Percentiles rank a stretch among this genome's conserved stretches.
Conservation (phyloP, 164 flowering plant genomes). For the Paratinospora sagittata region DNA sequence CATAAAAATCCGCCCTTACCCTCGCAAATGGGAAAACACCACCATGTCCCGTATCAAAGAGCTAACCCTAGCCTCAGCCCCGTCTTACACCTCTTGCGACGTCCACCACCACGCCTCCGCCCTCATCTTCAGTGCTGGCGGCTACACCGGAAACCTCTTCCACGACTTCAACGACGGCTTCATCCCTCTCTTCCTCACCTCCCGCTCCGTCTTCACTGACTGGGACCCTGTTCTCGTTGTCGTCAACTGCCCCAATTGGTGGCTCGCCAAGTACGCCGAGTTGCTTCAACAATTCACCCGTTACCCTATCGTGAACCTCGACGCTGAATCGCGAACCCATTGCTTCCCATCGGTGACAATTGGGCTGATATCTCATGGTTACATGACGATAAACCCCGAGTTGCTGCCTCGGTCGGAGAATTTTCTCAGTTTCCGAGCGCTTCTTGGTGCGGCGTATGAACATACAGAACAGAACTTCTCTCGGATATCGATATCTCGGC, state of each 20-base stretch:
- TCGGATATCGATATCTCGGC: conserved; percentile 13
- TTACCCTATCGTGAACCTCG: conserved; percentile 36
- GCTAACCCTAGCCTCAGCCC: conserved; percentile 26
- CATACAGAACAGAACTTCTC: background rate
- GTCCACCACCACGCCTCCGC: conserved; percentile 30
- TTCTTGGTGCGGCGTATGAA: conserved; percentile 27
- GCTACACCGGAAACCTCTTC: conserved; percentile 42
- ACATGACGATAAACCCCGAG: conserved; percentile 31
- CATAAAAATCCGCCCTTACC: conserved; percentile 41
- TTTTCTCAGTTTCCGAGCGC: conserved; percentile 21
- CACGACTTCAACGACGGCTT: conserved; percentile 42
- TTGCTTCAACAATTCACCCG: conserved; percentile 29
- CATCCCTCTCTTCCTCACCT: conserved; percentile 43
- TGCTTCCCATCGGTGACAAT: conserved; percentile 38
- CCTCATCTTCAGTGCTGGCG: conserved; percentile 33
- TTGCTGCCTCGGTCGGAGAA: conserved; percentile 19
- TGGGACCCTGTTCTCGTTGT: conserved; percentile 29
- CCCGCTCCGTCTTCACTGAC: conserved; percentile 16
- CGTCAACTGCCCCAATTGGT: conserved; percentile 31
- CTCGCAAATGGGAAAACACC: conserved; percentile 42
- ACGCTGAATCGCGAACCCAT: conserved; percentile 30
- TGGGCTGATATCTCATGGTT: conserved; percentile 45
- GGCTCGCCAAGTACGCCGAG: conserved; percentile 40
- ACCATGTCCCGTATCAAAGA: conserved; percentile 35
- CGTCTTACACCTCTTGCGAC: conserved; percentile 23